Base-by-base conservation (phyloP, 2,329 filamentous ascomycete species). In the Colletotrichum incanum region DNA sequence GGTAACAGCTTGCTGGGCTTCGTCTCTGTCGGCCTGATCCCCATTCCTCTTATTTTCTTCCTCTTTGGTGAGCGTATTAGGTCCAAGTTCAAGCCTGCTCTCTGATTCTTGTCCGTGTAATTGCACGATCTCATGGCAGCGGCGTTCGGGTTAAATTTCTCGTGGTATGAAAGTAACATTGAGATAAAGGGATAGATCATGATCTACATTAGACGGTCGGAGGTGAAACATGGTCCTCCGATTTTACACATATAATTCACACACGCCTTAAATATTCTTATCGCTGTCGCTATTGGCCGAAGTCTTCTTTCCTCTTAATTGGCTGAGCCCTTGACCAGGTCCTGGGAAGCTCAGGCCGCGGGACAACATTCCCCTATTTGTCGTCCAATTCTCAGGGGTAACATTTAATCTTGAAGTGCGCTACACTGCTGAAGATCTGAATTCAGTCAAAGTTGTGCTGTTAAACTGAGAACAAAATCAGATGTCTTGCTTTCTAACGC, bases 1-100 rank as follows among this genome's bases (percentile, higher is more conserved):
- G 84, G 83, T 8, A 84, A 82, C 72, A 82, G 79, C 12, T 75
- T 85, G 1, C 75, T 85, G 7, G 84, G 73, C 2, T 85, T 85
- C 71, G 76, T 86, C 56, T 75, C 81, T 1, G 70, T 85, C 6
- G 79, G 62, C 0, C 76, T 84, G 59, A 75, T 82, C 7, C 84
- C 83, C 7, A 78, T 84, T 9, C 82, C 83, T 0, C 59, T 83
- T 3, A 26, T 82, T 0, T 84, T 85, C 41, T 80, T 80, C 70
- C 71, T 78, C 1, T 85, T 80, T 41, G 83, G 83, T 43, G 79
- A 81, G 71, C 78, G 74, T 26, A 79, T 85, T 55, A 78, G 82
- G 28, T 74, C 74, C 58, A 77, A 59, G 66, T 77, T 75, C 18
- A 65, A 74, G 23, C 34, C 55, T 45, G 54, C 54, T 28, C 34